Conservation (phyloP, 345 rosid genomes). For the Camelina laxa region DNA sequence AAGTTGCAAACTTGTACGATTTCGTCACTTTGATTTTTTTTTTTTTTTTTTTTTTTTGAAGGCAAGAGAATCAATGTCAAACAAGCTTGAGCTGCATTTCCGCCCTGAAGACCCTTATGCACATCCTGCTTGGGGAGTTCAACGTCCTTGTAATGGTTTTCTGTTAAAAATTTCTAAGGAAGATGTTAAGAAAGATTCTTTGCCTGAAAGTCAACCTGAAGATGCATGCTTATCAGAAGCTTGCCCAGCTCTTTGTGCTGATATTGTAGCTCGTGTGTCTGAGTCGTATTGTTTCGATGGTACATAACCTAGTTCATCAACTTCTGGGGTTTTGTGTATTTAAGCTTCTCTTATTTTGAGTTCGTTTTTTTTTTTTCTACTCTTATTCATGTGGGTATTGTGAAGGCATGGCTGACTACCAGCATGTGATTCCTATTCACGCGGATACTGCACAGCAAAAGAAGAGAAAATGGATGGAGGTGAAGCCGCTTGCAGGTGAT, state of each 20-base stretch:
- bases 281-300: conserved; percentile 82
- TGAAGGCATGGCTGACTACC: conserved; percentile 93
- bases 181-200: conserved; percentile 36
- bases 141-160: conserved; percentile 56
- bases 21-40: not conserved
- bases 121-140: conserved; percentile 78
- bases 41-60: conserved; percentile 23
- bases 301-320: conserved; percentile 31
- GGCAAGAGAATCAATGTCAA: conserved; percentile 64
- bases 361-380: not conserved
- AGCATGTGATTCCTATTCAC: conserved; percentile 90
- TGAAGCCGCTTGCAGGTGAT: conserved; percentile 59
- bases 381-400: conserved; percentile 21
- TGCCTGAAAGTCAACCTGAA: conserved; percentile 40
- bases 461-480: conserved; percentile 71
- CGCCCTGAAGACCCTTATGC: conserved; percentile 94
- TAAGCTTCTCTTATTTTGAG: not conserved
- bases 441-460: conserved; percentile 67
- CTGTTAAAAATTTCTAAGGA: conserved; percentile 63
- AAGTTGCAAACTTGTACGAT: conserved; percentile 16
- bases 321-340: not conserved
- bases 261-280: conserved; percentile 69
- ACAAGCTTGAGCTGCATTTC: conserved; percentile 74
- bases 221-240: conserved; percentile 42
- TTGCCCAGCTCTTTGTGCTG: conserved; percentile 57